phyloP scores from a whole-genome alignment of 2,329 filamentous ascomycete species.

The Neonectria hederae region DNA sequence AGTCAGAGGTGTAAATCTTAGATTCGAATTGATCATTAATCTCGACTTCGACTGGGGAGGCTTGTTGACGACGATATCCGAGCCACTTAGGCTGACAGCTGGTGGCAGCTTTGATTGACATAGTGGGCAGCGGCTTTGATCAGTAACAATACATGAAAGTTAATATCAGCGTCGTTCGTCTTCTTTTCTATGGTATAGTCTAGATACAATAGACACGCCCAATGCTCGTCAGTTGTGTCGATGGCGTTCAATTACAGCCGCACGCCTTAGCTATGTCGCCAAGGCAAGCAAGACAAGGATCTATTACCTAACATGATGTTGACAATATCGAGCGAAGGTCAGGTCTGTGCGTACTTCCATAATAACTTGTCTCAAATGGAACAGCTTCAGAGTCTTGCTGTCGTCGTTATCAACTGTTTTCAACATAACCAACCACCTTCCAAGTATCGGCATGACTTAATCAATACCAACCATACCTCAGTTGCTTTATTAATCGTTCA shows the following conservation, averaged over 20 bases:
- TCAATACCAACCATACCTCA: background rate
- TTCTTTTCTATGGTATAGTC: background rate
- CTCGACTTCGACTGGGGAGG: constrained; percentile 24
- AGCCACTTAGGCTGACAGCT: background rate
- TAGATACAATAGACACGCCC: background rate
- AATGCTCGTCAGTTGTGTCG: background rate
- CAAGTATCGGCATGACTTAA: no score
- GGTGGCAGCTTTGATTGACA: background rate
- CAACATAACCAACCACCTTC: no score
- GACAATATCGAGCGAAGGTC: background rate
- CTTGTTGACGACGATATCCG: constrained; percentile 11
- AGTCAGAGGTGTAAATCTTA: constrained; percentile 34
- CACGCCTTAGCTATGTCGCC: background rate
- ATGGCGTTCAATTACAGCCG: background rate
- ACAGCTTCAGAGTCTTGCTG: background rate
- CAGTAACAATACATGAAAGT: background rate
- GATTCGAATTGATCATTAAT: constrained; percentile 33
- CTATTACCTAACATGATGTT: background rate
- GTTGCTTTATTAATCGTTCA: background rate
- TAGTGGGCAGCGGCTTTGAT: background rate
- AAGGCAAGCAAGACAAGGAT: background rate
- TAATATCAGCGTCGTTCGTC: background rate
- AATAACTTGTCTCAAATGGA: background rate
- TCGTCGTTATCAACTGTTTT: background rate
- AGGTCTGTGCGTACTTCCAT: background rate